Base-by-base conservation (phyloP, 192 early-diverging fungal genomes). In the Phlyctochytrium planicorne region DNA sequence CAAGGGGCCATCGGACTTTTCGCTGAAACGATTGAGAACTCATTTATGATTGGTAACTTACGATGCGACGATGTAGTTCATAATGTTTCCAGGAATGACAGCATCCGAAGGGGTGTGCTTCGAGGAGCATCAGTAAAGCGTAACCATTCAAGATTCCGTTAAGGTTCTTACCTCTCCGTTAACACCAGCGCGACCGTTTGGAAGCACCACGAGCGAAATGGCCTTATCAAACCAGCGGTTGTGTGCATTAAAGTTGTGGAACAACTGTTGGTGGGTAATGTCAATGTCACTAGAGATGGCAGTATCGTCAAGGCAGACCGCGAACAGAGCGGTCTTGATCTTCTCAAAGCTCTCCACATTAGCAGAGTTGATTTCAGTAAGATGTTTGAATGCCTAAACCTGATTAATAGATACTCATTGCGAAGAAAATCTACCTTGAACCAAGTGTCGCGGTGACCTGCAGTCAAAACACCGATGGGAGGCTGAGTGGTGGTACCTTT, bases 161-260 rank as follows among this genome's bases (percentile, higher is more conserved):
- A 12, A 10, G 16, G 16, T 20, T 1, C 30, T 17, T 78, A 88
- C 87, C 69, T 98, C 95, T 36, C 95, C 94, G 75, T 96, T 98
- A 59, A 94, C 83, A 70, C 96, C 96, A 35, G 91, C 84, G 32
- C 91, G 87, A 24, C 93, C 96, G 67, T 87, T 93, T 72, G 72
- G 87, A 59, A 91, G 75, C 34, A 98, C 87, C 47, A 97, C 87
- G 34, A 97, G 72, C 77, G 94, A 91, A 52, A 98, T 80, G 24
- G 93, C 78, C 83, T 98, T 98, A 81, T 98, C 96, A 81, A 94
- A 97, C 96, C 96, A 98, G 29, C 96, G 83, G 76, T 98, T 98
- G 53, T 73, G 73, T 1, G 84, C 95, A 30, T 92, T 79, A 35
- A 57, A 61, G 36, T 86, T 90, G 74, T 96, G 94, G 75, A 90